Conservation (phyloP, 768 basidiomycete species). For the Megacollybia marginata region DNA sequence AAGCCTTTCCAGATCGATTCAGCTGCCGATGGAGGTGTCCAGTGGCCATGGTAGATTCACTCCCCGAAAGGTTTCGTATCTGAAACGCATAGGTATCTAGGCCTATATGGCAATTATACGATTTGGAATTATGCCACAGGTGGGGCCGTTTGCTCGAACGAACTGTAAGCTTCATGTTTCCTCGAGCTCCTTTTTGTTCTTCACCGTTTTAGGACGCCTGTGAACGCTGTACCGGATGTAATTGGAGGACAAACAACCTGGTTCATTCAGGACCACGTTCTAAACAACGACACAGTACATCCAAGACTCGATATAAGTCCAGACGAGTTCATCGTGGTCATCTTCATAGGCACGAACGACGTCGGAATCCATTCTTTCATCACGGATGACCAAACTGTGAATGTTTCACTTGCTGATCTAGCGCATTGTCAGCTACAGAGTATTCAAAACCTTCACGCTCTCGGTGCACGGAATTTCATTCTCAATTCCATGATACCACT, state of each 20-base stretch:
- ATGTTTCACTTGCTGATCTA: conserved; percentile 10
- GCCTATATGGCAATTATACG: conserved; percentile 13
- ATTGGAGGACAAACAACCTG: conserved; percentile 13
- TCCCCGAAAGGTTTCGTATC: too few species aligned
- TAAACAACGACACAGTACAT: conserved; percentile 6
- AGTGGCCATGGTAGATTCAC: conserved; percentile 14
- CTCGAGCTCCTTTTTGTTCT: too few species aligned
- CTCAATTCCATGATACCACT: conserved; percentile 16
- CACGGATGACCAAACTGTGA: conserved; percentile 7
- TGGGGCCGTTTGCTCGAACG: conserved; percentile 15
- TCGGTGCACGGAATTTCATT: conserved; percentile 17
- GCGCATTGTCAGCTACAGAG: conserved; percentile 12
- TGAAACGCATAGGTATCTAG: too few species aligned
- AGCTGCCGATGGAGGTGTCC: conserved; percentile 15
- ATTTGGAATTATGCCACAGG: conserved; percentile 16
- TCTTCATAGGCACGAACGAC: conserved; percentile 16
- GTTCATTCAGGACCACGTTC: conserved; percentile 17
- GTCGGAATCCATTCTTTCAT: conserved; percentile 12
- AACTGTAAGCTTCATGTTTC: too few species aligned
- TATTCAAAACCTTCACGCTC: conserved; percentile 8
- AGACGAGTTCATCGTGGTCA: conserved; percentile 12
- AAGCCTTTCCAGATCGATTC: conserved; percentile 4
- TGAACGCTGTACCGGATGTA: conserved; percentile 8
- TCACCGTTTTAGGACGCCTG: conserved; percentile 1
- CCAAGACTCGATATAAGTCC: conserved; percentile 14